Base-by-base conservation (phyloP, 2,329 filamentous ascomycete species). In the Lojkania enalia region DNA sequence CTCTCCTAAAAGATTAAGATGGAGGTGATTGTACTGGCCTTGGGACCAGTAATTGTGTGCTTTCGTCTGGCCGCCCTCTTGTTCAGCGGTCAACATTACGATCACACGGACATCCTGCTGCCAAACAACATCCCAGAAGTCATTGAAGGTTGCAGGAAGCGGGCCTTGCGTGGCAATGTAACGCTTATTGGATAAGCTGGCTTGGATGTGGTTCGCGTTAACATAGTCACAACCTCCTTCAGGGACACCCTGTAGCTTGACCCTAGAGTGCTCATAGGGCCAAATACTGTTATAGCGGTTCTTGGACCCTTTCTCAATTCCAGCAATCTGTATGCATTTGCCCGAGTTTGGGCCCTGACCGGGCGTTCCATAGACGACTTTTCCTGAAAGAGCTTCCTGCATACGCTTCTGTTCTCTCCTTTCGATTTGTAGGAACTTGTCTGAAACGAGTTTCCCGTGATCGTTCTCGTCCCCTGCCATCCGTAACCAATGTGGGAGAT, bases 81-180 rank as follows among this genome's bases (percentile, higher is more conserved):
- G 82, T 69, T 97, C 92, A 2, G 94, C 92, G 4, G 94, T 99
- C 55, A 99, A 79, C 86, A 96, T 97, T 53, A 97, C 91, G 50
- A 99, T 86, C 19, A 97, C 88, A 39, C 92, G 86, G 3, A 95
- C 86, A 64, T 97, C 91, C 69, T 97, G 88, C 65, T 97, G 91
- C 94, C 94, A 99, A 20, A 97, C 80, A 9, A 96, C 87, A 48
- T 90, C 92, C 94, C 94, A 99, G 65, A 99, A 99, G 69, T 99
- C 94, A 67, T 88, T 85, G 62, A 95, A 96, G 0, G 94, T 99
- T 38, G 88, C 85, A 15, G 94, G 94, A 27, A 97, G 81, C 7
- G 94, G 94, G 0, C 90, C 94, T 69, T 99, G 94, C 11, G 90
- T 92, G 37, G 92, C 92, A 70, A 99, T 97, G 65, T 99, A 99